A percentile compares a stretch with the other conserved stretches of the same genome.
phyloP scores from a whole-genome alignment of 352 stramenopile species.

The Phytopythium cucurbitacearum region DNA sequence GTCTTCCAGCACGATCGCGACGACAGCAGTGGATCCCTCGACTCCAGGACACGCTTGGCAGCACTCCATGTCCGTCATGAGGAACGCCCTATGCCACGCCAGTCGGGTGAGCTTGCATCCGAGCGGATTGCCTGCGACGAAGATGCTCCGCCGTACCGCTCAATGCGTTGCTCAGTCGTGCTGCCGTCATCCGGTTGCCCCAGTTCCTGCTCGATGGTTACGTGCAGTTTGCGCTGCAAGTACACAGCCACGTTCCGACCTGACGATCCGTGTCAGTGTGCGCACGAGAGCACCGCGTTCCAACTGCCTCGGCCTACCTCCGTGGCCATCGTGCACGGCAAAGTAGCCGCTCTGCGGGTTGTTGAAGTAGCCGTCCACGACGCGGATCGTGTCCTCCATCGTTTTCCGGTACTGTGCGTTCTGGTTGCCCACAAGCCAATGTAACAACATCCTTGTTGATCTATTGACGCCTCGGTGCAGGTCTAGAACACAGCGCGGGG shows the following conservation, averaged over 20 bases:
- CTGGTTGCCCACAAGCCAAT: constrained; percentile 15
- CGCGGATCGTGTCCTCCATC: constrained; percentile 77
- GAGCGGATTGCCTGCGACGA: no score
- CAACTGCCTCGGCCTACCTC: constrained; percentile 26
- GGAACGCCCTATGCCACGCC: constrained; percentile 36
- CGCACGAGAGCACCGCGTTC: background rate
- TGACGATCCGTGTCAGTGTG: constrained; percentile 8
- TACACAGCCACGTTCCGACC: constrained; percentile 66
- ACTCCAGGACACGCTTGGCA: constrained; percentile 42
- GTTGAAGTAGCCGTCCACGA: constrained; percentile 65
- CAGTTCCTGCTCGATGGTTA: constrained; percentile 55
- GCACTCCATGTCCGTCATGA: constrained; percentile 79
- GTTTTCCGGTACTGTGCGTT: constrained; percentile 72
- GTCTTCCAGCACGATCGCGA: constrained; percentile 45
- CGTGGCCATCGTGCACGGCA: constrained; percentile 73
- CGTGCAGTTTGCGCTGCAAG: constrained; percentile 59
- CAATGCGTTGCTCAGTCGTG: constrained; percentile 53
- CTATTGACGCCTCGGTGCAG: background rate
- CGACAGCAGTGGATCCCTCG: constrained; percentile 59
- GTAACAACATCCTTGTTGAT: background rate
- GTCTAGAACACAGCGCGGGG: background rate
- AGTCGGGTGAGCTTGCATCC: background rate
- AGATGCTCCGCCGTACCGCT: constrained; percentile 26
- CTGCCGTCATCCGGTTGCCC: constrained; percentile 18
- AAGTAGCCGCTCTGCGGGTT: constrained; percentile 66